Evolutionary conservation across 2,329 filamentous ascomycete species (phyloP).

Genomic region (Aspergillus sp.): DNA sequence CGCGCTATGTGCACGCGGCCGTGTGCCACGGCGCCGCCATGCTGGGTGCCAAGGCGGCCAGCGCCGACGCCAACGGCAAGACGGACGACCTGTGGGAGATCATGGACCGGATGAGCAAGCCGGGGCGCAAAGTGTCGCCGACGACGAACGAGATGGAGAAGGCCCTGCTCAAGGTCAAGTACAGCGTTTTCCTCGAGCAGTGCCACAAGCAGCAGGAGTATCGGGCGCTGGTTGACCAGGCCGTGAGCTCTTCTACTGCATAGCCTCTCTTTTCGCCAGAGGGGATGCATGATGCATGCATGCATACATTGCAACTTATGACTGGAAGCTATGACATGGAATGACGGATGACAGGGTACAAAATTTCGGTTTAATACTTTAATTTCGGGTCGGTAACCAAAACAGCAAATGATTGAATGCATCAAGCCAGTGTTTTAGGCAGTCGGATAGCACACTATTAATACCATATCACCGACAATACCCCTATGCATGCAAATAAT

Average conservation of each 20-base stretch:
- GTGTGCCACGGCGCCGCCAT: slow-evolving; percentile 98
- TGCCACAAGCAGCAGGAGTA: slow-evolving; percentile 78
- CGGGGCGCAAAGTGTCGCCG: slow-evolving; percentile 72
- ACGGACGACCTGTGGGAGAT: slow-evolving; percentile 89
- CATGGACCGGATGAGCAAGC: slow-evolving; percentile 96
- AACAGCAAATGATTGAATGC: too few relatives aligned
- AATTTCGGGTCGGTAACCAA: too few relatives aligned
- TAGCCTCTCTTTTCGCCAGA: slow-evolving; percentile 2
- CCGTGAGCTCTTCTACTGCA: slow-evolving; percentile 40
- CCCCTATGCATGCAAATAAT: too few relatives aligned
- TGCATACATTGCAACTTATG: too few relatives aligned
- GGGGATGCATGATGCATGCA: too few relatives aligned
- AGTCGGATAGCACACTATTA: too few relatives aligned
- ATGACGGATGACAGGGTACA: too few relatives aligned
- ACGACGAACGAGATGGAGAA: slow-evolving; percentile 63
- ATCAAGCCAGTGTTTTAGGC: too few relatives aligned
- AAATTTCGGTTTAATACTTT: too few relatives aligned
- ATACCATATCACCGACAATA: too few relatives aligned
- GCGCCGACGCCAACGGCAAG: slow-evolving; percentile 62
- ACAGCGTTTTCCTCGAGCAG: slow-evolving; percentile 90
- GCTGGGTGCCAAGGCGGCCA: slow-evolving; percentile 95
- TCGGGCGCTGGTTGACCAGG: slow-evolving; percentile 65
- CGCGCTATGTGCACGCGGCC: slow-evolving; percentile 85
- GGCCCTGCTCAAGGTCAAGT: slow-evolving; percentile 76
- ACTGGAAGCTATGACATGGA: too few relatives aligned